These are phyloP conservation scores for Cinnamomum micranthum DNA, from an alignment of 164 flowering plant species.

Conservation along the genomic window DNA sequence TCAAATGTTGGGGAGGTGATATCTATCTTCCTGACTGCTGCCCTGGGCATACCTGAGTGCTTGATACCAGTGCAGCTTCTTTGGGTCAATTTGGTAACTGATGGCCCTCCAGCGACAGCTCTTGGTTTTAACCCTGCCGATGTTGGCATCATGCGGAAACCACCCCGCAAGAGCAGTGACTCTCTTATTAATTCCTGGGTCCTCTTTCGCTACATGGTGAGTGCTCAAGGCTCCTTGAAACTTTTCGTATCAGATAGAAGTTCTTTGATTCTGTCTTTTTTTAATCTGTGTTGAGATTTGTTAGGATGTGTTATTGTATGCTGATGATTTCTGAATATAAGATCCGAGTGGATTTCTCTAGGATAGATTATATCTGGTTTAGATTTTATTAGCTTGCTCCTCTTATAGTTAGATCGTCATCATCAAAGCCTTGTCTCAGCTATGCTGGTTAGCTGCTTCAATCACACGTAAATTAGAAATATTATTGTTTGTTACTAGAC, in stretches of 20 bases:
- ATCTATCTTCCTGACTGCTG: constrained; percentile 88
- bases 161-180: constrained; percentile 84
- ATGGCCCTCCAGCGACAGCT: constrained; percentile 97
- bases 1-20: constrained; percentile 94
- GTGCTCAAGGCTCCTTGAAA: constrained; percentile 4
- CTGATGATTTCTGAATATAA: too few species aligned
- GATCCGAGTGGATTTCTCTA: too few species aligned
- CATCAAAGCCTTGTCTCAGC: too few species aligned
- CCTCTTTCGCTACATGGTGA: constrained; percentile 79
- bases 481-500: too few species aligned
- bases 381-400: too few species aligned
- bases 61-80: constrained; percentile 92
- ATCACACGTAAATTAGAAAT: too few species aligned
- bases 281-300: neutral
- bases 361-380: too few species aligned
- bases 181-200: constrained; percentile 78
- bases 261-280: too few species aligned
- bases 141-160: constrained; percentile 80
- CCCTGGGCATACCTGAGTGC: constrained; percentile 84
- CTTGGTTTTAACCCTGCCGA: constrained; percentile 94
- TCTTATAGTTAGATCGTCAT: too few species aligned
- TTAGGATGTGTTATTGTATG: too few species aligned
- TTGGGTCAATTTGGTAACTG: constrained; percentile 96
- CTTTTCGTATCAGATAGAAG: too few species aligned
- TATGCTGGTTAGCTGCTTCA: too few species aligned